Conservation (phyloP, 2,329 filamentous ascomycete species). For the Clarireedia paspali region DNA sequence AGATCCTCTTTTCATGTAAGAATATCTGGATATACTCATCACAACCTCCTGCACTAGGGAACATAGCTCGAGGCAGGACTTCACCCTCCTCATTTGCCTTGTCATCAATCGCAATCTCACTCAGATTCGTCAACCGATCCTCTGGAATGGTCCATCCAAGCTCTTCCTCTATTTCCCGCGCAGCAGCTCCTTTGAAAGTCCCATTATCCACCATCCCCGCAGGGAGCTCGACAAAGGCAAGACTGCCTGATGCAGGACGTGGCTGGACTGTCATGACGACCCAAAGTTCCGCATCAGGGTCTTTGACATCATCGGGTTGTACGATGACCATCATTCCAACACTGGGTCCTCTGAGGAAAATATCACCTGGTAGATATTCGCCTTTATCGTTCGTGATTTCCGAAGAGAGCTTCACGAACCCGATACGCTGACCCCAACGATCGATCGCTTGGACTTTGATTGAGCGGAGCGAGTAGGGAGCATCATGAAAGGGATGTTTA, state of each 20-base stretch:
- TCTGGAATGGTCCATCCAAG: conserved; percentile 46
- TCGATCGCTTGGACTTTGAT: conserved; percentile 48
- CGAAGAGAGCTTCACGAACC: conserved; percentile 50
- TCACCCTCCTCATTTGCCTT: conserved; percentile 30
- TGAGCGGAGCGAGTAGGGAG: conserved; percentile 44
- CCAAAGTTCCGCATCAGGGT: conserved; percentile 40
- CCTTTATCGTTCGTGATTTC: conserved; percentile 39
- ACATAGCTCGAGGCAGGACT: conserved; percentile 41
- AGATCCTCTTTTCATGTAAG: conserved; percentile 45
- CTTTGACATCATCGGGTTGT: conserved; percentile 38
- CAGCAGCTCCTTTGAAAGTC: conserved; percentile 49
- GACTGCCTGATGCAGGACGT: conserved; percentile 46
- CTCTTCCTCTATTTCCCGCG: conserved; percentile 54
- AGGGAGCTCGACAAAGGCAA: conserved; percentile 48
- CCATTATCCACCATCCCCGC: conserved; percentile 52
- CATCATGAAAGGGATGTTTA: conserved; percentile 37
- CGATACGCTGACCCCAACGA: conserved; percentile 42
- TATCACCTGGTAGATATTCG: conserved; percentile 44
- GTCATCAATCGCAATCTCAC: conserved; percentile 43
- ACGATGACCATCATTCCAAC: conserved; percentile 47
- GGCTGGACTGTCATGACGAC: conserved; percentile 54
- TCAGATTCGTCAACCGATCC: conserved; percentile 43
- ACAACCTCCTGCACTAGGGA: conserved; percentile 50
- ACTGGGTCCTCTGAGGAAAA: conserved; percentile 52
- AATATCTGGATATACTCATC: conserved; percentile 55